Conservation (phyloP, 2,329 filamentous ascomycete species). For the Dothiorella sarmentorum region DNA sequence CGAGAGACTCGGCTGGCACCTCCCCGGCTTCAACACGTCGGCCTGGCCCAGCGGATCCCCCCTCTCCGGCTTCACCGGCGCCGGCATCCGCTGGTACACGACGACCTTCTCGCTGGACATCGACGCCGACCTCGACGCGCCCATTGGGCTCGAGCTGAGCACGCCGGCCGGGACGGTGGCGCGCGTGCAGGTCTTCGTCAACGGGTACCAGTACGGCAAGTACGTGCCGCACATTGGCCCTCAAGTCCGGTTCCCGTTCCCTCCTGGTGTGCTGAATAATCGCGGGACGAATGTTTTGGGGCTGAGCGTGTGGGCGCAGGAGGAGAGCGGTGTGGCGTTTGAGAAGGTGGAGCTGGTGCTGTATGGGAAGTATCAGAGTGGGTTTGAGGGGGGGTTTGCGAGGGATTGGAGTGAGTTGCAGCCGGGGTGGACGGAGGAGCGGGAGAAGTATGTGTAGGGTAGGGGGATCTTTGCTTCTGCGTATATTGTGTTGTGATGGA, state of each 20-base stretch:
- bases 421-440: slow-evolving; percentile 17
- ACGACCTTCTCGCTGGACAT: slow-evolving; percentile 51
- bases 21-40: slow-evolving; percentile 53
- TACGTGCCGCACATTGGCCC: slow-evolving; percentile 60
- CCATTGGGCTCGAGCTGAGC: slow-evolving; percentile 54
- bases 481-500: too few relatives aligned
- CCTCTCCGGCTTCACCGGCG: slow-evolving; percentile 43
- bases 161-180: slow-evolving; percentile 41
- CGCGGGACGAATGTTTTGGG: slow-evolving; percentile 56
- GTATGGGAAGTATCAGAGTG: slow-evolving; percentile 53
- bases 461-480: too few relatives aligned
- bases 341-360: slow-evolving; percentile 50
- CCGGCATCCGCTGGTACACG: slow-evolving; percentile 56
- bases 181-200: slow-evolving; percentile 59
- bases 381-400: slow-evolving; percentile 53
- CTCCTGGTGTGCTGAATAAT: slow-evolving; percentile 57
- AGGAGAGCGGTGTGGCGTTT: slow-evolving; percentile 42
- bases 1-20: slow-evolving; percentile 58
- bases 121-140: slow-evolving; percentile 52
- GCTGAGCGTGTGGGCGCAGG: slow-evolving; percentile 58
- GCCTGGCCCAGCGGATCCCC: slow-evolving; percentile 40
- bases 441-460: slow-evolving; percentile 15
- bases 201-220: slow-evolving; percentile 58
- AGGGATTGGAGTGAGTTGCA: slow-evolving; percentile 28
- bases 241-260: slow-evolving; percentile 59